Evolutionary conservation across 495 filamentous ascomycete species (phyloP), one percentile per base, ranked within the genome.

Genomic region (Collariella sp.): DNA sequence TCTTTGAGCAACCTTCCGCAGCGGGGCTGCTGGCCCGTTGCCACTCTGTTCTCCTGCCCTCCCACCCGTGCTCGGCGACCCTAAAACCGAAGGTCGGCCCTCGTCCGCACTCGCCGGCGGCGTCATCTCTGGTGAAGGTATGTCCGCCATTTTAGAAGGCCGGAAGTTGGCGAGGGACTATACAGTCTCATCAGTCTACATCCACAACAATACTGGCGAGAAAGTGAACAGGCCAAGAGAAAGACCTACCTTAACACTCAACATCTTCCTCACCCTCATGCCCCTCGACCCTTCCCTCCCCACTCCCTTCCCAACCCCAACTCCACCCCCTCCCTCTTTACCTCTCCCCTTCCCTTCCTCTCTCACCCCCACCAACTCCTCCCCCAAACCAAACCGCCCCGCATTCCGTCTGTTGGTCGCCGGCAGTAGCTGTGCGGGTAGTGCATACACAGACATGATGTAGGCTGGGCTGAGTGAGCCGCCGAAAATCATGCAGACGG

Each of bases 401-500:
- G 88, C 83, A 69, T 89, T 91, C 36, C 89, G 83, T 45, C 86
- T 87, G 68, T 96, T 96, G 35, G 81, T 88, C 3, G 84, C 79
- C 0, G 89, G 83, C 19, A 81, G 82, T 33, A 95, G 72, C 48
- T 86, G 73, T 2, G 71, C 76, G 0, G 84, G 77, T 15, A 93
- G 76, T 3, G 88, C 82, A 50, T 76, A 84, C 35, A 97, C 80
- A 49, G 86, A 88, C 58, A 96, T 70, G 41, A 84, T 75, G 59
- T 95, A 97, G 15, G 88, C 85, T 2, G 86, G 85, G n/a, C 87
- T 81, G 47, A 86, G 83, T 22, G 79, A 79, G 36, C 80, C 85
- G 5, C 81, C 88, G 55, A 90, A 85, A 36, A 86, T 66, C 62
- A 96, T 76, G 60, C 81, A 86, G n/a, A 77, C 75, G n/a, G 85